Evolutionary conservation across 2,329 filamentous ascomycete genomes (phyloP).

Genomic region (Colletotrichum tropicicola): DNA sequence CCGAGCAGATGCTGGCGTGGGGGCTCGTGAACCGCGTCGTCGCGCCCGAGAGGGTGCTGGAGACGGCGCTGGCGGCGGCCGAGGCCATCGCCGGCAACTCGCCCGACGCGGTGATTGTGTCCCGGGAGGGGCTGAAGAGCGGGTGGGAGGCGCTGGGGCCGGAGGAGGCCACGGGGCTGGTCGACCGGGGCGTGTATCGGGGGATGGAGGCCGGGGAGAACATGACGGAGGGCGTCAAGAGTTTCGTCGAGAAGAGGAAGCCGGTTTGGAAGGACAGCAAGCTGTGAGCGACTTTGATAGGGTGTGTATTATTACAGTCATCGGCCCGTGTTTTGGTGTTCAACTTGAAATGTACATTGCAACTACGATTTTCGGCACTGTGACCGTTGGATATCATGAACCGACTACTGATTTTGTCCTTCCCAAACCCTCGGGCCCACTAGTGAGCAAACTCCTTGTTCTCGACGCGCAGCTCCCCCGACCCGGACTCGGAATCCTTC

Average conservation of each 20-base stretch:
- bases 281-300: slow-evolving; percentile 47
- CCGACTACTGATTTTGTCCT: background rate
- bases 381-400: slow-evolving; percentile 15
- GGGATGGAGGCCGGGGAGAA: slow-evolving; percentile 74
- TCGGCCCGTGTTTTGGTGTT: background rate
- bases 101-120: slow-evolving; percentile 81
- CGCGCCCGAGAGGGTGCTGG: slow-evolving; percentile 54
- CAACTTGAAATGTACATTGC: too few relatives aligned
- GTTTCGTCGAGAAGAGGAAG: slow-evolving; percentile 80
- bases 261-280: slow-evolving; percentile 74
- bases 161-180: slow-evolving; percentile 66
- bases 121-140: slow-evolving; percentile 73
- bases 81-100: slow-evolving; percentile 70
- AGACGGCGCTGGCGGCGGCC: slow-evolving; percentile 70
- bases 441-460: slow-evolving; percentile 2
- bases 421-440: too few relatives aligned
- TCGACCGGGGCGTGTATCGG: slow-evolving; percentile 67
- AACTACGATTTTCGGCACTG: background rate
- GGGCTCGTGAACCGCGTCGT: slow-evolving; percentile 77
- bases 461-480: slow-evolving; percentile 24
- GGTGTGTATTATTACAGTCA: background rate
- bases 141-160: slow-evolving; percentile 77
- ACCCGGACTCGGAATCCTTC: slow-evolving; percentile 24
- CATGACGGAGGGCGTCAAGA: slow-evolving; percentile 76
- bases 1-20: slow-evolving; percentile 69